Evolutionary conservation across 305 asterid species (phyloP), one percentile per base, ranked within the genome.

Genomic region (Fraxinus greggii): DNA sequence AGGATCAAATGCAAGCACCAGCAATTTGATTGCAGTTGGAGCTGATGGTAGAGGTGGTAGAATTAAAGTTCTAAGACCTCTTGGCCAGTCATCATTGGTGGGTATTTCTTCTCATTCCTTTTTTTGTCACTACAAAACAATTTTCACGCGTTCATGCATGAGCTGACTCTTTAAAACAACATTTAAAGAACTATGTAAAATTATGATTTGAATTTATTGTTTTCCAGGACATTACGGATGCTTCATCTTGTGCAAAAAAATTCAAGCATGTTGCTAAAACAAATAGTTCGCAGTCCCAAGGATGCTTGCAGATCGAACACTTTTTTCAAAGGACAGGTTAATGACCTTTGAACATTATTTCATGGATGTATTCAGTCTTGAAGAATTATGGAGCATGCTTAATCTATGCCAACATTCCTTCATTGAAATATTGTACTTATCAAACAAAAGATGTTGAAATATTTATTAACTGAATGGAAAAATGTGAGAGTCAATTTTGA

Each of bases 1-100:
- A 76, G 88, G 91, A 48, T 87, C 92, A 83, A 87, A 79, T 74
- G 76, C 88, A 74, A 76, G 78, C 63, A 36, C 90, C 3, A 90
- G 97, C 23, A 89, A 91, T 81, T 85, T 95, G 88, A 95, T 94
- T 75, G 85, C 97, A 19, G 93, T 89, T 73, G 98, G 99, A 86
- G 96, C 98, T 79, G 98, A 95, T 86, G 99, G 99, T 74, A 89
- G 97, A 90, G 99, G 97, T 63, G 98, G 98, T 40, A 88, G 83
- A 87, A 89, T 94, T 85, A 95, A 92, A 86, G 92, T 92, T 77
- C 89, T 93, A 88, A 85, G 95, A 84, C 85, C 97, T 75, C 87
- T 91, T 45, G 89, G 89, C 83, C 96, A 87, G 82, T 76, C 92
- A 36, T 81, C 93, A 63, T 13, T 67, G 91, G 97, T 90, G 87